Percentiles rank a stretch among this genome's conserved stretches.
phyloP scores from a whole-genome alignment of 129 eudicot species.

The Solidago caesia region DNA sequence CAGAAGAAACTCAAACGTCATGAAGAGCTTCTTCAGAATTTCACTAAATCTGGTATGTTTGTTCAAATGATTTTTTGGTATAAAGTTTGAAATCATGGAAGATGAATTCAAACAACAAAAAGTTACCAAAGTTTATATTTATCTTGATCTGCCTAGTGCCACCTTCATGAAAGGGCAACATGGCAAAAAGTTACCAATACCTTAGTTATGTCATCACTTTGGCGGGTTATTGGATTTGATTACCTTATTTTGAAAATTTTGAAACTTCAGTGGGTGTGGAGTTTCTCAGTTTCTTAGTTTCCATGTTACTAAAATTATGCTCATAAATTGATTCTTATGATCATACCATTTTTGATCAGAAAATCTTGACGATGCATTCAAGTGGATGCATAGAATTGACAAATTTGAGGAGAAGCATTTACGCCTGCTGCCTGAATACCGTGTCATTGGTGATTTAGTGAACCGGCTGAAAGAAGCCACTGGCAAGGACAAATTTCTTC shows the following conservation, averaged over 20 bases:
- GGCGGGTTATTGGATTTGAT: not conserved
- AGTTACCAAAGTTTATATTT: not conserved
- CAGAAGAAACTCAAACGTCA: slow-evolving; percentile 44
- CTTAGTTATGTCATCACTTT: not conserved
- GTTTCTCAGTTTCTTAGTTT: not conserved
- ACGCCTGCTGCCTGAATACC: slow-evolving; percentile 54
- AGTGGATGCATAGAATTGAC: slow-evolving; percentile 71
- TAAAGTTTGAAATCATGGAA: not conserved
- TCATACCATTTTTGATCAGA: slow-evolving; percentile 38
- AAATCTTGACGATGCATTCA: slow-evolving; percentile 53
- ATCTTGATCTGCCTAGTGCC: not conserved
- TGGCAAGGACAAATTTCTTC: slow-evolving; percentile 88
- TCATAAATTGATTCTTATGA: not conserved
- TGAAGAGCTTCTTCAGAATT: slow-evolving; percentile 41
- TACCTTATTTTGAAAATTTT: not conserved
- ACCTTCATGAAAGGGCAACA: not conserved
- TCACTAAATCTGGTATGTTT: slow-evolving; percentile 37
- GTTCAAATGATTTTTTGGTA: not conserved
- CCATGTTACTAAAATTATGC: not conserved
- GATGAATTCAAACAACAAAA: not conserved
- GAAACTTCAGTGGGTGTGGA: too few species aligned
- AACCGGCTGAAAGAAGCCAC: slow-evolving; percentile 68
- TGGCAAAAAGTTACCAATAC: not conserved
- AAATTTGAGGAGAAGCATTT: slow-evolving; percentile 76
- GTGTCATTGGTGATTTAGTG: slow-evolving; percentile 87